Evolutionary conservation across 768 basidiomycete genomes (phyloP).

Genomic region (Pulveroboletus sp.): DNA sequence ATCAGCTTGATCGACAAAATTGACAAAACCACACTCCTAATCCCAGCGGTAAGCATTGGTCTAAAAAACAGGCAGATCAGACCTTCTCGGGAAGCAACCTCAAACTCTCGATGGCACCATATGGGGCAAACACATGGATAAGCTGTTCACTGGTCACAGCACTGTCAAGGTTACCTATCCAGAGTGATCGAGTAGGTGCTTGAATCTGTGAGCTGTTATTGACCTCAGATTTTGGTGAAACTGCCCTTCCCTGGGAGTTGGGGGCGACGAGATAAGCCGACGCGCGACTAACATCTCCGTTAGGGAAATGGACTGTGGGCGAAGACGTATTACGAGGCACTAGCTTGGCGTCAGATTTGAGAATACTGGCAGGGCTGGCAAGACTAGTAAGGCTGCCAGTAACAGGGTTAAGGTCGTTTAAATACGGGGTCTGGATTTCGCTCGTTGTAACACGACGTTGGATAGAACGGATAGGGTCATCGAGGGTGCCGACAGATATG

Average conservation of each 20-base stretch:
- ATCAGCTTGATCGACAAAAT: conserved; percentile 93
- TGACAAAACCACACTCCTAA: conserved; percentile 98
- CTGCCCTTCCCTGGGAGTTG: conserved; percentile 65
- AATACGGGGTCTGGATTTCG: conserved; percentile 54
- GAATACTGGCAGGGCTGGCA: conserved; percentile 40
- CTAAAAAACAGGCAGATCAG: conserved; percentile 1
- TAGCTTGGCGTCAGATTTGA: conserved; percentile 59
- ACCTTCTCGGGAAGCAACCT: conserved; percentile 97
- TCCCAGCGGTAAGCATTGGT: conserved; percentile 16
- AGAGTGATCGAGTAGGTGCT: conserved; percentile 92
- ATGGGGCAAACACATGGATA: conserved; percentile 92
- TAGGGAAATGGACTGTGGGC: conserved; percentile 69
- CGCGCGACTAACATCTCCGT: conserved; percentile 57
- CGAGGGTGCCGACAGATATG: conserved; percentile 85
- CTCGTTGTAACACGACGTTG: conserved; percentile 61
- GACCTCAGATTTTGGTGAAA: conserved; percentile 79
- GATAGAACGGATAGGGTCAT: conserved; percentile 70
- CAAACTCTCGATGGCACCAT: conserved; percentile 95
- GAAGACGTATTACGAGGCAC: conserved; percentile 41
- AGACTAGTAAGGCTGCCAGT: conserved; percentile 28
- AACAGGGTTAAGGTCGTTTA: conserved; percentile 50
- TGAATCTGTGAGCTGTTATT: conserved; percentile 70
- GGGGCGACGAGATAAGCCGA: conserved; percentile 70
- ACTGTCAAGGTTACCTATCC: conserved; percentile 98
- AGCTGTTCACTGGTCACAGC: conserved; percentile 93